Evolutionary conservation across 2,329 filamentous ascomycete genomes (phyloP), one percentile per base, ranked within the genome.

Genomic region (Nemania sp.): DNA sequence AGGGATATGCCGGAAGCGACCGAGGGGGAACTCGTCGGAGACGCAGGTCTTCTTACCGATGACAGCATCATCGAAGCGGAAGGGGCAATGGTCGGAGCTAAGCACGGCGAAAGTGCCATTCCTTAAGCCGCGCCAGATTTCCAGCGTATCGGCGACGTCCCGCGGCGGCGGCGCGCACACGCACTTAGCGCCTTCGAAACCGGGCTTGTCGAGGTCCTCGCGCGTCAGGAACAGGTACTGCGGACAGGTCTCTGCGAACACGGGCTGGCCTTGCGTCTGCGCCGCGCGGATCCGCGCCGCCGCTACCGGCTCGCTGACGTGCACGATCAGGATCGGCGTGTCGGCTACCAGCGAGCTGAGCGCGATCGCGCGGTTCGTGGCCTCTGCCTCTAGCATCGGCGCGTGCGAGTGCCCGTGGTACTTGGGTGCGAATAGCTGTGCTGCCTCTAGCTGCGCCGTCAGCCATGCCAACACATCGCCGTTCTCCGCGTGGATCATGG

Each of bases 401-500:
- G 78, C 77, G 28, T 79, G 76, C 5, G 74, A 76, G 9, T 73
- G 73, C 6, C 73, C 75, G 59, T 81, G 79, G 58, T 80, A 81
- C 54, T 77, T 78, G 1, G 79, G 79, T 2, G 73, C 77, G 39
- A 77, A 75, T 4, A 79, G 64, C 19, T 73, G 71, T 24, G 72
- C 70, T 42, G 75, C 72, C 56, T 81, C 79, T 12, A 82, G 74
- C 47, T 79, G 77, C 31, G 74, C 72, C 1, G 78, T 81, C 55
- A 81, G 76, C 78, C 77, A 81, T 45, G 78, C 72, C 30, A 82
- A 76, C 15, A 81, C 73, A 49, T 80, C 76, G 20, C 77, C 76
- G 56, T 82, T 81, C 60, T 81, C 79, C 1, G 79, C 78, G 57
- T 81, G 78, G 36, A 82, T 75, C 75, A 81, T 81, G 17, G 80